phyloP scores from a whole-genome alignment of 805 yeast species.

The Cyberlindnera japonica region DNA sequence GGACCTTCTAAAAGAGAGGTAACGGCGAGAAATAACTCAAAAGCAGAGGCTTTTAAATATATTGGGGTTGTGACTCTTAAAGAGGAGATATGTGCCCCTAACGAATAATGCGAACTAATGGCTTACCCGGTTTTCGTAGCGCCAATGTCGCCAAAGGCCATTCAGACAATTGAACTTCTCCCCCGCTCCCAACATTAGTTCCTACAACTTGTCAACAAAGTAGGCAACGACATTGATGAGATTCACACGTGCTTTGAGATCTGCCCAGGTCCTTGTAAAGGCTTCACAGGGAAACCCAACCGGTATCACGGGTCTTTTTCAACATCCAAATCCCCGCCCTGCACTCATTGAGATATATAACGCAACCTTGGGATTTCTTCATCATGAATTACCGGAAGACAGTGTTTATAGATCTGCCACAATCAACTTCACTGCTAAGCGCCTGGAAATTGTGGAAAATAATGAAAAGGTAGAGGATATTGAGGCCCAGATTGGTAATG shows the following conservation, averaged over 20 bases:
- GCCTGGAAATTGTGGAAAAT: constrained; percentile 61
- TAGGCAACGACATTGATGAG: too few relatives aligned
- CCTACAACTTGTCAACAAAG: too few relatives aligned
- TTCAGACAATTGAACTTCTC: too few relatives aligned
- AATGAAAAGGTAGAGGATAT: constrained; percentile 61
- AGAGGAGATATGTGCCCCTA: too few relatives aligned
- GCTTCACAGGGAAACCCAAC: constrained; percentile 68
- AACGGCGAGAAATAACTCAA: too few relatives aligned
- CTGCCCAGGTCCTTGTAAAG: constrained; percentile 50
- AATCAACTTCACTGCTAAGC: constrained; percentile 64
- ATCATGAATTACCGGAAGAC: constrained; percentile 60
- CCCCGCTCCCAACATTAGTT: too few relatives aligned
- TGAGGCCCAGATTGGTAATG: constrained; percentile 74
- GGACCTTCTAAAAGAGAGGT: too few relatives aligned
- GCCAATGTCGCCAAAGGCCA: too few relatives aligned
- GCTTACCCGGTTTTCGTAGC: too few relatives aligned
- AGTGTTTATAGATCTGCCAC: constrained; percentile 77
- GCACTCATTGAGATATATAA: constrained; percentile 68
- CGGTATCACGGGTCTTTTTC: constrained; percentile 72
- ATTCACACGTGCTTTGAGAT: constrained; percentile 27
- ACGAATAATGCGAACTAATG: too few relatives aligned
- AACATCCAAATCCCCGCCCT: constrained; percentile 83
- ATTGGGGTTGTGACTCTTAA: too few relatives aligned
- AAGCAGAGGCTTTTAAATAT: too few relatives aligned
- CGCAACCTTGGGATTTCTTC: constrained; percentile 58